Base-by-base conservation (phyloP, 75 land plant species). In the Pinus albicaulis region DNA sequence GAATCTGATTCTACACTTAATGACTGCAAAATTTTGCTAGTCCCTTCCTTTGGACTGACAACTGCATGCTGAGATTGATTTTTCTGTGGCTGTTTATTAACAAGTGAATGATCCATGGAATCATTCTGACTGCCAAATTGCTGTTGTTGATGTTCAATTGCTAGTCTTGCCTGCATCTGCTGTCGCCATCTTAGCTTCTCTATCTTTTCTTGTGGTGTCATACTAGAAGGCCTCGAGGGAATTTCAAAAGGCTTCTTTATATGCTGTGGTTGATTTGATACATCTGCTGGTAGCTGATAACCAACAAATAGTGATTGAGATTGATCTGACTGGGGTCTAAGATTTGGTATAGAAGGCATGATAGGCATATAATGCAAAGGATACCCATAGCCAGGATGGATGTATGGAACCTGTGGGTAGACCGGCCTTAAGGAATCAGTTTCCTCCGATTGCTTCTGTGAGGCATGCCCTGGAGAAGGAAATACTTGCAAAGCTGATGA, bases 161-260 rank as follows among this genome's bases (percentile, higher is more conserved):
- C 93, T 62, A 92, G 82, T 76, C 88, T 75, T 70, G 96, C 96
- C 74, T 86, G 95, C 90, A 95, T 90, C 79, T 95, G 85, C 81
- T 95, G 98, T 48, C 89, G 81, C 76, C 88, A 81, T 76, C 93
- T 79, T 15, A 95, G 77, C 62, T 94, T 94, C 76, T 94, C 98
- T 57, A 92, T 88, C 85, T 94, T 94, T 83, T 94, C 98, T 74
- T 90, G 85, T 55, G 96, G 95, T 68, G 98, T 90, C 84, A 87
- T 84, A 20, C 53, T 62, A 13, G 83, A 36, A 68, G 89, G 76
- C 56, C 77, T 77, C 28, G 79, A 23, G 17, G 84, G 68, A 76
- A 78, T 24, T 62, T 72, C 80, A 31, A 72, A 22, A 53, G 69
- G 76, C 48, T 60, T 75, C 16, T 77, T 56, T 80, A 41, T 14